Percentiles rank a stretch among this genome's conserved stretches.
These are phyloP conservation scores for Purpureocillium lavendulum DNA, from an alignment of 2,329 filamentous ascomycete species.

Conservation along the genomic window DNA sequence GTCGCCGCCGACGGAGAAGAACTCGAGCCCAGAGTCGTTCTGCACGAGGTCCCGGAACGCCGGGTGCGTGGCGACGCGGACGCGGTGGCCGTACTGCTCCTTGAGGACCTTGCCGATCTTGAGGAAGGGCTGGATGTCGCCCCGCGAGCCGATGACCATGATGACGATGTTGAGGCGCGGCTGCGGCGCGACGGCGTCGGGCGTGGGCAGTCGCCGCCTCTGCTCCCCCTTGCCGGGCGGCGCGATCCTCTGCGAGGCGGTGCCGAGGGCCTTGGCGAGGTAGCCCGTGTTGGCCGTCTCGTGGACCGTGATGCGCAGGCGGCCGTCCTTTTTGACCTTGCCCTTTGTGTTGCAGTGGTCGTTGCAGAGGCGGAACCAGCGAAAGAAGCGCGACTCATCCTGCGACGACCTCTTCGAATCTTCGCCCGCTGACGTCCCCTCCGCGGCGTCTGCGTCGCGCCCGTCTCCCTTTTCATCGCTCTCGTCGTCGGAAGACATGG, in stretches of 20 bases:
- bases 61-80: conserved; percentile 71
- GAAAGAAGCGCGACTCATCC: too few relatives aligned
- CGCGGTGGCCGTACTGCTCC: conserved; percentile 63
- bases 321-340: conserved; percentile 59
- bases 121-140: conserved; percentile 75
- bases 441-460: background rate
- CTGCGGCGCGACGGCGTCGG: conserved; percentile 13
- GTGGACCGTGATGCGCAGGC: conserved; percentile 63
- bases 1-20: conserved; percentile 73
- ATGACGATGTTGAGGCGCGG: conserved; percentile 68
- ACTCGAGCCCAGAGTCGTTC: conserved; percentile 64
- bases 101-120: conserved; percentile 65
- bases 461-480: background rate
- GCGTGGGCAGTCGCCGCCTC: conserved; percentile 15
- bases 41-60: conserved; percentile 70
- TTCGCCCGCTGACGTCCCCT: too few relatives aligned
- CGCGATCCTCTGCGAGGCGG: conserved; percentile 39
- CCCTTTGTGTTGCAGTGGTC: conserved; percentile 58
- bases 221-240: conserved; percentile 7
- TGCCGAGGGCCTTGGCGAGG: conserved; percentile 64
- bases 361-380: conserved; percentile 26
- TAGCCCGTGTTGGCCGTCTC: conserved; percentile 64
- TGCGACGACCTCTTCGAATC: too few relatives aligned
- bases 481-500: background rate
- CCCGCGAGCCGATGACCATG: conserved; percentile 74